Percentiles rank a stretch among this genome's conserved stretches.
Conservation (phyloP, 208 protist species). For the Wallacemonas sp. region DNA sequence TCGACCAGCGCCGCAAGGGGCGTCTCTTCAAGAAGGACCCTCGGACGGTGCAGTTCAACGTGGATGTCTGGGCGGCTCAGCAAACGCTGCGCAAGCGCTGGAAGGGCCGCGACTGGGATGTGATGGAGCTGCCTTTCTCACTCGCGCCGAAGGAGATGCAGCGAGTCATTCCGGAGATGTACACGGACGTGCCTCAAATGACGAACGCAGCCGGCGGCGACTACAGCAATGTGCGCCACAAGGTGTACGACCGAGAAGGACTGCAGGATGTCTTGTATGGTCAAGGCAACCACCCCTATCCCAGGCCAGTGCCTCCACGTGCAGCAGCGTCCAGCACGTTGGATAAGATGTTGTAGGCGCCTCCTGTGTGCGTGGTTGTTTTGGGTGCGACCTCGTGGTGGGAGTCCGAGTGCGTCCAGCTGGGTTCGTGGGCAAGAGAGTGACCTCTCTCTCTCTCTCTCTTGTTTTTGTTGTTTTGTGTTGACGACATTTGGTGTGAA, state of each 20-base stretch:
- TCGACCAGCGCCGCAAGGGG: constrained; percentile 72
- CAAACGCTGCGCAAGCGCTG: constrained; percentile 86
- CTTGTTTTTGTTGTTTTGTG: constrained; percentile 4
- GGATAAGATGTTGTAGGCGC: constrained; percentile 81
- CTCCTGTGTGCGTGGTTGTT: too few relatives aligned
- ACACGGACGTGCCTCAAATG: constrained; percentile 88
- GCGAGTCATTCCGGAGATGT: constrained; percentile 85
- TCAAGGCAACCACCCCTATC: constrained; percentile 49
- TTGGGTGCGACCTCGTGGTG: too few relatives aligned
- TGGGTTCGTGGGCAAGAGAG: too few relatives aligned
- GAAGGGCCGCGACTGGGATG: constrained; percentile 88
- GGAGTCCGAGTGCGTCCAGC: too few relatives aligned
- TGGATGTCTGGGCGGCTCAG: constrained; percentile 90
- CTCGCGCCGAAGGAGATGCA: constrained; percentile 78
- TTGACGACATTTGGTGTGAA: too few relatives aligned
- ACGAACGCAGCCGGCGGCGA: constrained; percentile 49
- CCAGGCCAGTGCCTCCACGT: constrained; percentile 5
- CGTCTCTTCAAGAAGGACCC: constrained; percentile 84
- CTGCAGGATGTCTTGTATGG: constrained; percentile 74
- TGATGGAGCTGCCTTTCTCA: constrained; percentile 85
- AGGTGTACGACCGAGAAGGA: constrained; percentile 81
- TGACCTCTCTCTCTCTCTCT: not conserved
- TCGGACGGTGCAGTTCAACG: constrained; percentile 82
- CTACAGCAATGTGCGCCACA: constrained; percentile 80
- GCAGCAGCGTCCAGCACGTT: constrained; percentile 43